These are phyloP conservation scores for Mallotus japonicus DNA, from an alignment of 441 rosid genomes.

Conservation along the genomic window DNA sequence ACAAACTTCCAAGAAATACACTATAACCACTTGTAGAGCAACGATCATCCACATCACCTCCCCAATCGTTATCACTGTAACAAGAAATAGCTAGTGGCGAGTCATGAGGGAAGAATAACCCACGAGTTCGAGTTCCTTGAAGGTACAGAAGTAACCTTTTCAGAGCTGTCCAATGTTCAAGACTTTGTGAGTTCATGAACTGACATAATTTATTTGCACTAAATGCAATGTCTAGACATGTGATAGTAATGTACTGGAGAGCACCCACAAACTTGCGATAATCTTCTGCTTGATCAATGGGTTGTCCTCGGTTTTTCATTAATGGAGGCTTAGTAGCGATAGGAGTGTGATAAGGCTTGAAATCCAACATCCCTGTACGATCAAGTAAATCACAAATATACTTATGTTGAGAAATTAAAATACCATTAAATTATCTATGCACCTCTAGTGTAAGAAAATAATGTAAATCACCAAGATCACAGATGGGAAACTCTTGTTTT, in stretches of 20 bases:
- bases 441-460: neutral
- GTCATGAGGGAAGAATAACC: no score
- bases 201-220: no score
- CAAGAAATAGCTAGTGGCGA: no score
- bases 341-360: neutral
- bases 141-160: neutral
- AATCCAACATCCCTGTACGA: neutral
- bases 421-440: accelerated
- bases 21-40: no score
- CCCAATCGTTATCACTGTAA: no score
- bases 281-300: no score
- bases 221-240: neutral
- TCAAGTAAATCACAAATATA: neutral
- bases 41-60: no score
- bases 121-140: no score
- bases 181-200: neutral
- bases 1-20: no score
- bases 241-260: neutral
- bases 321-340: neutral
- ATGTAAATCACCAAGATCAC: neutral
- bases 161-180: neutral
- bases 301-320: neutral
- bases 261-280: neutral
- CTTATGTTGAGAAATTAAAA: no score
- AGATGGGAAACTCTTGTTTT: neutral